Evolutionary conservation across 352 stramenopile species (phyloP).

Genomic region (Salisapilia sapeloensis): DNA sequence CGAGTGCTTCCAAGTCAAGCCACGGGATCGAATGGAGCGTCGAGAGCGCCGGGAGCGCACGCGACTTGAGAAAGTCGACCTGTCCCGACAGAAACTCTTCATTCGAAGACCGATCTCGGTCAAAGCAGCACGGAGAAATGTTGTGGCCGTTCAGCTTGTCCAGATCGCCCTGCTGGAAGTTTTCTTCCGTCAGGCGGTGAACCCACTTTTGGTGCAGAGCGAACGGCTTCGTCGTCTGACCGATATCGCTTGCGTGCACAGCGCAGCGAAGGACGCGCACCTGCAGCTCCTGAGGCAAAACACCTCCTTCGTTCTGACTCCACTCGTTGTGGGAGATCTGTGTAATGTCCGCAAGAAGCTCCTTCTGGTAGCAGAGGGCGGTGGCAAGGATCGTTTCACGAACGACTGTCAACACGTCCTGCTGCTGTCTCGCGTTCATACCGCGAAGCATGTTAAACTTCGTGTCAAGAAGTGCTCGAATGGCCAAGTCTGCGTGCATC

Average conservation of each 20-base stretch:
- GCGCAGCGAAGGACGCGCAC: constrained; percentile 30
- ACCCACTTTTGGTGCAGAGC: constrained; percentile 62
- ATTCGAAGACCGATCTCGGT: constrained; percentile 27
- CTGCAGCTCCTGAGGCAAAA: constrained; percentile 29
- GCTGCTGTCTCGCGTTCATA: constrained; percentile 21
- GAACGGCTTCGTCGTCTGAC: constrained; percentile 74
- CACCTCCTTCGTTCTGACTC: constrained; percentile 10
- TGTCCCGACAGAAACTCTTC: constrained; percentile 31
- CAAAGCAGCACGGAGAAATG: constrained; percentile 30
- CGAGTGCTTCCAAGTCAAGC: constrained; percentile 28
- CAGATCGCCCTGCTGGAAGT: constrained; percentile 49
- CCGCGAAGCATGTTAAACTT: constrained; percentile 35
- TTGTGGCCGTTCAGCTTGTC: constrained; percentile 18
- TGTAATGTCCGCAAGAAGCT: constrained; percentile 37
- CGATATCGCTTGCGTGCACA: constrained; percentile 75
- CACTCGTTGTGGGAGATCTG: constrained; percentile 18
- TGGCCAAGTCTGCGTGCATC: constrained; percentile 45
- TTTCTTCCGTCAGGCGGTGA: constrained; percentile 44
- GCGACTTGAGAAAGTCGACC: constrained; percentile 35
- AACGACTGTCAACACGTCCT: constrained; percentile 36
- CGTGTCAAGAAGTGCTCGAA: constrained; percentile 26
- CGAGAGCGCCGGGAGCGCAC: constrained; percentile 33
- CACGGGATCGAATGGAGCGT: constrained; percentile 44
- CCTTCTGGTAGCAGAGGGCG: constrained; percentile 64
- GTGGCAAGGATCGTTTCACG: constrained; percentile 54